phyloP scores from a whole-genome alignment of 2,329 filamentous ascomycete species.

The Pochonia chlamydosporia region DNA sequence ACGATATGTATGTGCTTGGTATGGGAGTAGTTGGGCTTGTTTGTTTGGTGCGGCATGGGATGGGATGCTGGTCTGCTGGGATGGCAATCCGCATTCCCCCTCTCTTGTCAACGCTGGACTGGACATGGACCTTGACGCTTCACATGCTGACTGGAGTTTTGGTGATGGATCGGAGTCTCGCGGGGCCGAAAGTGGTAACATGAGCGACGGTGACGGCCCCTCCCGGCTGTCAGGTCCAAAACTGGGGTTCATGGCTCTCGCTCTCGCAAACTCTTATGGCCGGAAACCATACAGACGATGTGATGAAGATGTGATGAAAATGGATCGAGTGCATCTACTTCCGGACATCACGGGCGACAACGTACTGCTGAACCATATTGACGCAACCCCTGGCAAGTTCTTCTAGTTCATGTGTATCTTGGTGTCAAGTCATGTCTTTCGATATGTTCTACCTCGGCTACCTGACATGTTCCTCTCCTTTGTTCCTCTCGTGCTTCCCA shows the following conservation, averaged over 20 bases:
- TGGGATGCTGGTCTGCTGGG: too few relatives aligned
- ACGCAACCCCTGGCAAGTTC: too few relatives aligned
- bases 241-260: not conserved
- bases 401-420: not conserved
- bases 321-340: too few relatives aligned
- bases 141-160: not conserved
- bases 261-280: too few relatives aligned
- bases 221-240: not conserved
- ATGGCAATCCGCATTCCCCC: not conserved
- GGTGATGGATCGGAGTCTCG: not conserved
- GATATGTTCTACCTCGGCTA: not conserved
- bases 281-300: too few relatives aligned
- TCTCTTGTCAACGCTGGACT: not conserved
- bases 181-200: not conserved
- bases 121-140: too few relatives aligned
- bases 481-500: constrained; percentile 1
- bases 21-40: not conserved
- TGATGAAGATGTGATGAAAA: too few relatives aligned
- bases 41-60: too few relatives aligned
- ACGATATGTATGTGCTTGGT: not conserved
- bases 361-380: too few relatives aligned
- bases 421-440: not conserved
- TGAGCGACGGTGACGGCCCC: not conserved
- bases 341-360: too few relatives aligned
- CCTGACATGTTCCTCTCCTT: not conserved